These are phyloP conservation scores for Fusarium falciforme DNA, from an alignment of 2,329 filamentous ascomycete genomes.

Conservation along the genomic window DNA sequence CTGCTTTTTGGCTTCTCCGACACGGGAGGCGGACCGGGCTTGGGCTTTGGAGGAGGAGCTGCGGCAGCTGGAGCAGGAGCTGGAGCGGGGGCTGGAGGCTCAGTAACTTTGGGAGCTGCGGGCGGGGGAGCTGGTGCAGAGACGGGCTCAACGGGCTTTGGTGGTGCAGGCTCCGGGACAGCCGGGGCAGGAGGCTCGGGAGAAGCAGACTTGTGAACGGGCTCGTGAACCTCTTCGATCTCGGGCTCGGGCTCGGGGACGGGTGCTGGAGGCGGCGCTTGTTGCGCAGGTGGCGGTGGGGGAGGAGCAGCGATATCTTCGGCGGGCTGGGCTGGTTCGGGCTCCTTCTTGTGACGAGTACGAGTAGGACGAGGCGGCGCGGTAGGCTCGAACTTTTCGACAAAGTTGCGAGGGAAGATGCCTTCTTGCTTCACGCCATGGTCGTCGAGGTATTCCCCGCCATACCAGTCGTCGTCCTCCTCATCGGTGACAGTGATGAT, in stretches of 20 bases:
- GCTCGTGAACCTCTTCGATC: constrained; percentile 50
- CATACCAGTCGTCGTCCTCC: constrained; percentile 95
- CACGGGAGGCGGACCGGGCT: constrained; percentile 72
- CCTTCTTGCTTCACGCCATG: constrained; percentile 81
- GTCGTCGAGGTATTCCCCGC: constrained; percentile 85
- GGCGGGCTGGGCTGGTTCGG: constrained; percentile 50
- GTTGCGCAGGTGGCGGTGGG: constrained; percentile 47
- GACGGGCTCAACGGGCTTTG: constrained; percentile 51
- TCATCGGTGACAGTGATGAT: constrained; percentile 93
- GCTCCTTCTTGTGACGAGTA: constrained; percentile 73
- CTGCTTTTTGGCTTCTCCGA: constrained; percentile 78
- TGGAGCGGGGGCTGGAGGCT: constrained; percentile 43
- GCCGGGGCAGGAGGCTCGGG: constrained; percentile 50
- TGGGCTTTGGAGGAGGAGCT: constrained; percentile 49
- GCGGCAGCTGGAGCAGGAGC: constrained; percentile 37
- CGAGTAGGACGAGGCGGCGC: constrained; percentile 88
- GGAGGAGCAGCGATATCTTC: constrained; percentile 52
- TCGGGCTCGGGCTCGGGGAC: constrained; percentile 53
- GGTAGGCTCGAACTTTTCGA: constrained; percentile 93
- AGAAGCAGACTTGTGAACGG: constrained; percentile 47
- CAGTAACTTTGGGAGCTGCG: constrained; percentile 48
- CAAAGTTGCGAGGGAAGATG: constrained; percentile 96
- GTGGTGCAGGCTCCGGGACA: constrained; percentile 38
- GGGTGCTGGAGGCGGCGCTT: constrained; percentile 47
- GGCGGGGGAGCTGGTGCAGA: constrained; percentile 43